A percentile compares a stretch with the other conserved stretches of the same genome.
Evolutionary conservation across 2,329 filamentous ascomycete species (phyloP).

Genomic region (Coniochaeta sp.): DNA sequence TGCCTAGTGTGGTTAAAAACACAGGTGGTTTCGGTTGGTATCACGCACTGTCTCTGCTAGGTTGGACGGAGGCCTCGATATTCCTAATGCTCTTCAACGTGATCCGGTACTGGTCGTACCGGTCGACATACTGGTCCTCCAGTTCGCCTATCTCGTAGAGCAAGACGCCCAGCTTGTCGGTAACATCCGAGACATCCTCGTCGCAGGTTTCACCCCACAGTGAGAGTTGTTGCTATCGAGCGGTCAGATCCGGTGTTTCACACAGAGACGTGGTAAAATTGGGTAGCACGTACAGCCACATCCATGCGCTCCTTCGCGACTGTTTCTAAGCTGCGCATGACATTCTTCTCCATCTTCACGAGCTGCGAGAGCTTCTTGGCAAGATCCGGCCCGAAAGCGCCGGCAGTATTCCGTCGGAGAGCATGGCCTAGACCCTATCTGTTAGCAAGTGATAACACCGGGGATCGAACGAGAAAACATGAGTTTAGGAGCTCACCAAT

Average conservation of each 20-base stretch:
- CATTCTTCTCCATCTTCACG: conserved; percentile 99
- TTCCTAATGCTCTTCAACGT: conserved; percentile 99
- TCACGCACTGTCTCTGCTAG: conserved; percentile 83
- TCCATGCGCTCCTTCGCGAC: conserved; percentile 97
- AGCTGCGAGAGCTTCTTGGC: conserved; percentile 96
- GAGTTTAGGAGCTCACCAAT: conserved; percentile 59
- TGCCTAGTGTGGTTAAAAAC: neutral
- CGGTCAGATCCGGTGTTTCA: conserved; percentile 6
- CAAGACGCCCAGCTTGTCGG: conserved; percentile 95
- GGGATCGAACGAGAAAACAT: no score
- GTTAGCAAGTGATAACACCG: neutral
- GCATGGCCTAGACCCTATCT: conserved; percentile 44
- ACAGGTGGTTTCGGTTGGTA: neutral
- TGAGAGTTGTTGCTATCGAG: conserved; percentile 84
- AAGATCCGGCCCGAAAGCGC: conserved; percentile 76
- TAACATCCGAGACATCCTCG: conserved; percentile 97
- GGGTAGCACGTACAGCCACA: conserved; percentile 67
- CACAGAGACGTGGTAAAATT: neutral
- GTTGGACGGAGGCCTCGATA: conserved; percentile 97
- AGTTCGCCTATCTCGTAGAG: conserved; percentile 98
- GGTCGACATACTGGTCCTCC: conserved; percentile 96
- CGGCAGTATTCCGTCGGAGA: conserved; percentile 66
- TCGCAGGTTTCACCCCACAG: conserved; percentile 95
- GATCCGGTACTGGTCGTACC: conserved; percentile 97
- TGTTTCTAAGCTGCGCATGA: conserved; percentile 96